Conservation (phyloP, 202 grass and related monocot genomes). For the Panicum hallii region DNA sequence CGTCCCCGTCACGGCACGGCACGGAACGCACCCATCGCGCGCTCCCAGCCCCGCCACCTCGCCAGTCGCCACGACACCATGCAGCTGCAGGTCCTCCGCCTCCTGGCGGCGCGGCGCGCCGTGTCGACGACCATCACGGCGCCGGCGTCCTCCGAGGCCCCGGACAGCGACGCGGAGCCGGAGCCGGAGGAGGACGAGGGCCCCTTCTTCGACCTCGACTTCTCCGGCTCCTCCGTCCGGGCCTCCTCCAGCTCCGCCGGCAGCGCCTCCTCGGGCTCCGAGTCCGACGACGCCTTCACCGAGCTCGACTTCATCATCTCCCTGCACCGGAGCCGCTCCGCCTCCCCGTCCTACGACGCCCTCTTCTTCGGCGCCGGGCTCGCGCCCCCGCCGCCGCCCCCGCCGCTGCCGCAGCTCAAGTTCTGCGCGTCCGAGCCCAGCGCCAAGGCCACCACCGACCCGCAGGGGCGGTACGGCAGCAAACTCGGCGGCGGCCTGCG, state of each 20-base stretch:
- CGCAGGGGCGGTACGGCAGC: background rate
- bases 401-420: background rate
- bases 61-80: constrained; percentile 22
- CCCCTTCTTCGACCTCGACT: constrained; percentile 76
- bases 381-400: background rate
- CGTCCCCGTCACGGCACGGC: background rate
- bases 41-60: background rate
- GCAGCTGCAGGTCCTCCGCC: constrained; percentile 68
- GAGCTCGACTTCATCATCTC: constrained; percentile 56
- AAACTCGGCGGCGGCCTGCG: constrained; percentile 19
- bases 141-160: background rate
- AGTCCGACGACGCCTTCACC: constrained; percentile 33
- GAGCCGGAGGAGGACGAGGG: constrained; percentile 53
- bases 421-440: constrained; percentile 40
- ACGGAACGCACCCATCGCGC: background rate
- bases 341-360: constrained; percentile 24
- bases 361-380: constrained; percentile 9
- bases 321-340: constrained; percentile 41
- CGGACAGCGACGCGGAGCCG: constrained; percentile 5
- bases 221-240: constrained; percentile 45
- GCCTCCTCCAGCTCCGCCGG: constrained; percentile 36
- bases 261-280: constrained; percentile 28
- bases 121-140: constrained; percentile 5
- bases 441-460: background rate
- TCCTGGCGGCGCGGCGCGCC: constrained; percentile 49